phyloP scores from a whole-genome alignment of 495 filamentous ascomycete species.

The Penicillium coprophilum region DNA sequence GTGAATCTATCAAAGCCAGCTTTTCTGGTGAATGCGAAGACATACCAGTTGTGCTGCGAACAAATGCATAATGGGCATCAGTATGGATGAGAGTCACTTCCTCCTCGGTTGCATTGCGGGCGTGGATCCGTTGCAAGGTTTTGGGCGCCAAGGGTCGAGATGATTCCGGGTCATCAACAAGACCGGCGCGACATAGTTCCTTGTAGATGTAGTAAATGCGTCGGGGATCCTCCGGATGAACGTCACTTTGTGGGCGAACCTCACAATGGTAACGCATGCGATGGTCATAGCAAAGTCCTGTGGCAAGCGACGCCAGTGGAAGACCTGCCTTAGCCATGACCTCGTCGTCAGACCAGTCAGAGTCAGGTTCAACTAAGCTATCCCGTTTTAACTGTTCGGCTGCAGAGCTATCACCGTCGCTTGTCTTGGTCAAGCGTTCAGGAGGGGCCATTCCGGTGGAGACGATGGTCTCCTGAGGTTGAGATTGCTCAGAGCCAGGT shows the following conservation, averaged over 20 bases:
- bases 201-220: slow-evolving; percentile 89
- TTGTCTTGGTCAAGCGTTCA: slow-evolving; percentile 24
- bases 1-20: slow-evolving; percentile 1
- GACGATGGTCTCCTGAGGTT: slow-evolving; percentile 6
- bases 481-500: slow-evolving; percentile 15
- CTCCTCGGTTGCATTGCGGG: slow-evolving; percentile 67
- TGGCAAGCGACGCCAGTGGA: slow-evolving; percentile 52
- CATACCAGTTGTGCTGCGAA: slow-evolving; percentile 58
- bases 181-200: slow-evolving; percentile 72
- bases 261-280: slow-evolving; percentile 93
- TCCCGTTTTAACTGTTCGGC: slow-evolving; percentile 30
- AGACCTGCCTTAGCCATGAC: slow-evolving; percentile 26
- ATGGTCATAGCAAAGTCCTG: slow-evolving; percentile 84
- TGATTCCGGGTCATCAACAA: slow-evolving; percentile 61
- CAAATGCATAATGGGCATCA: slow-evolving; percentile 71
- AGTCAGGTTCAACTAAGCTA: slow-evolving; percentile 40
- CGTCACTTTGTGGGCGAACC: slow-evolving; percentile 63
- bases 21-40: background rate
- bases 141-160: slow-evolving; percentile 50
- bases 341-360: slow-evolving; percentile 45
- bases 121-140: slow-evolving; percentile 73
- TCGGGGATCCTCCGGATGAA: slow-evolving; percentile 91
- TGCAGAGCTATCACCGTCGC: slow-evolving; percentile 27
- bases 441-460: slow-evolving; percentile 16
- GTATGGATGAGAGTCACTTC: slow-evolving; percentile 81